Base-by-base conservation (phyloP, 345 rosid species). In the Melaleuca quinquenervia region DNA sequence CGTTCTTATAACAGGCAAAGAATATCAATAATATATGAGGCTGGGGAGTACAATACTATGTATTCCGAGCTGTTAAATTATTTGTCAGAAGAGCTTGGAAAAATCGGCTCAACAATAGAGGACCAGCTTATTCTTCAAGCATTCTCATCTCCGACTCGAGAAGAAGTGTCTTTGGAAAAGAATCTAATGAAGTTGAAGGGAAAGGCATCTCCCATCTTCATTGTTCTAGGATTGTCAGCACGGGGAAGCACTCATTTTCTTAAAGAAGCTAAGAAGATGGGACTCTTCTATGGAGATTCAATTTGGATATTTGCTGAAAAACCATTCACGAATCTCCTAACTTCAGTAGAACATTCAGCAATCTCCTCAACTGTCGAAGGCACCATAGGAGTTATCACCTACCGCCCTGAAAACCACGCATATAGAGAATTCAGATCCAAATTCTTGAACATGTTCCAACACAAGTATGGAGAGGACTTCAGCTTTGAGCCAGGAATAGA, bases 1-100 rank as follows among this genome's bases (percentile, higher is more conserved):
- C 50, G 58, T 27, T 85, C 90, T 4, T 91, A 87, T 76, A 85
- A 83, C 24, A 91, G 94, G 94, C 86, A 58, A 87, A 89, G 87
- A 84, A 91, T 92, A 3, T 62, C 84, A 4, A 88, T 87, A 21
- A 86, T 94, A 62, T 89, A 90, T 14, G 95, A 94, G 86, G 94
- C 91, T 3, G 83, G 86, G 53, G 84, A 21, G 8, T 83, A 45
- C 7, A 90, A 90, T 27, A 86, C 86, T 21, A 90, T 88, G 44
- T 87, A 85, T 24, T 90, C 90, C 22, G 32, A 64, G 26, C 87
- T 86, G 45, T 21, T 88, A 11, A 52, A 84, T 58, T 87, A 87
- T 84, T 49, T 93, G 32, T 89, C 90, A 0, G 82, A 90, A 51
- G 85, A 89, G 82, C 87, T 94, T 50, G 88, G 83, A 26, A 55